Evolutionary conservation across 148 eudicot genomes (phyloP), one percentile per base, ranked within the genome.

Genomic region (Rhododendron molle): DNA sequence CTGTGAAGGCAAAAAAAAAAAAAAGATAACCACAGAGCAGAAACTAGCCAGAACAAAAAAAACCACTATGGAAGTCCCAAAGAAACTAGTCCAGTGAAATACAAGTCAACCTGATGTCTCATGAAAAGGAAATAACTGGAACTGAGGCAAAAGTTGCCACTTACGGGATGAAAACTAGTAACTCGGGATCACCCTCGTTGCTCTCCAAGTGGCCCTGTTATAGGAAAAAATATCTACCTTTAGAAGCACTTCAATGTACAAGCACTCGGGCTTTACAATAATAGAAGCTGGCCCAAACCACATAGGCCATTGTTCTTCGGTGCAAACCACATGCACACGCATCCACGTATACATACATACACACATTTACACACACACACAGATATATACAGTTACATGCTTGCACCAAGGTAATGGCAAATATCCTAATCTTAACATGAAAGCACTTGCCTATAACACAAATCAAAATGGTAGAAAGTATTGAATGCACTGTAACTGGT

Each of bases 121-220:
- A 44, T 38, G 81, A 58, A 46, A 30, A 85, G 9, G 38, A 84
- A 86, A 84, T 43, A 50, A 62, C 38, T 28, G 44, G 81, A 21
- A 28, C 69, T 3, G 26, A 34, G 79, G 13, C 47, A 85, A 85
- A 46, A 73, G 58, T 78, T 69, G 84, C 46, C 50, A 90, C 99
- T 94, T 89, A 97, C 98, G 99, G 98, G 76, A 97, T 97, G 86
- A 92, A 95, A 87, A 97, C 95, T 76, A 97, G 91, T 84, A 97
- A 90, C 90, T 97, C 98, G 32, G 99, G 98, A 92, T 95, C 98
- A 76, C 93, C 98, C 77, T 95, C 99, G 86, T 97, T 97, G 92
- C 99, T 97, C 90, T 93, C 96, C 94, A 97, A 90, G 89, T 88
- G 87, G 90, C 92, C 98, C 99, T 97, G 93, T 81, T 36, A 67